Evolutionary conservation across 768 basidiomycete genomes (phyloP), one percentile per base, ranked within the genome.

Genomic region (Calocera cornea): DNA sequence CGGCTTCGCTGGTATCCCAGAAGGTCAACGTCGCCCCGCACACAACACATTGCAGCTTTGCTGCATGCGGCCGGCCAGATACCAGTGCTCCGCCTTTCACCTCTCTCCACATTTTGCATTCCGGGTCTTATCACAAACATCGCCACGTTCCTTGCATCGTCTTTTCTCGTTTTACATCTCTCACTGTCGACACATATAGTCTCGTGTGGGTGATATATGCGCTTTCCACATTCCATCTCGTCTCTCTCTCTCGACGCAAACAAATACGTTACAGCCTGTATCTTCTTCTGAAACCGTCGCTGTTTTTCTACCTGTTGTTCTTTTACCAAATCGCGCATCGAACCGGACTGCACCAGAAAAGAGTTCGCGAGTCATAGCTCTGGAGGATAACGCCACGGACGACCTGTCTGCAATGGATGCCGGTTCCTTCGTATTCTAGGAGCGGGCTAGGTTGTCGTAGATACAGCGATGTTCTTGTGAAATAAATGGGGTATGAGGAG

Each of bases 241-340:
- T 60, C 54, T 60, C 31, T 47, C 5, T 24, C 16, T 47, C 44
- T 47, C 44, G 24, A 47, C 44, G 44, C 54, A 60, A 60, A 60
- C 5, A 60, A 27, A 60, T 60, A 60, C 54, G 54, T 22, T 60
- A 60, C 14, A 60, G 27, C 22, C 54, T 60, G 54, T 60, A 60
- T 16, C 31, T 33, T 60, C 31, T 47, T 24, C 31, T 27, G 31
- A 60, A 60, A 14, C 31, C 54, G 54, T 33, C 54, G 54, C 54
- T 60, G 54, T 60, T 2, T 60, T 60, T 60, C 54, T 60, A 60
- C 54, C 14, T 60, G 54, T 60, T 60, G 54, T 60, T 60, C 54
- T 60, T 60, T 33, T 60, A 60, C 31, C 24, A 60, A 33, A 29
- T 33, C 31, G 54, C 54, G 54, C 54, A 60, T 33, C 27, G 44